Percentiles rank a stretch among this genome's conserved stretches.
phyloP scores from a whole-genome alignment of 2,329 filamentous ascomycete species.

The Fusarium piperis region DNA sequence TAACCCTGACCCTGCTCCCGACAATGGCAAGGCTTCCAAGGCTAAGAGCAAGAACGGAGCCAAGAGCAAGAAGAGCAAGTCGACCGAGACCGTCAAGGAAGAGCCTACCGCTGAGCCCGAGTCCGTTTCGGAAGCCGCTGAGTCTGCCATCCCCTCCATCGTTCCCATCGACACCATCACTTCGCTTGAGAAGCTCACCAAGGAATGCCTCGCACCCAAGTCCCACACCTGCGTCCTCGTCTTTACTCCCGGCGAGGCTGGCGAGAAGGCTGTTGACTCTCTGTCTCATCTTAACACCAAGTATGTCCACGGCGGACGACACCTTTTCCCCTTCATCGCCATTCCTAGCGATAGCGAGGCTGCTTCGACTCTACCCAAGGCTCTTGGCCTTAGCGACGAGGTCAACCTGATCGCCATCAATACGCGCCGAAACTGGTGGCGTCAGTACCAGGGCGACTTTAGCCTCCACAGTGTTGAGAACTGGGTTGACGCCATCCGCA shows the following conservation, averaged over 20 bases:
- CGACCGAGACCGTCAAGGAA: slow-evolving; percentile 45
- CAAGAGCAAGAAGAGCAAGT: slow-evolving; percentile 46
- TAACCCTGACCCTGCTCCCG: slow-evolving; percentile 75
- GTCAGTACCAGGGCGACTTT: slow-evolving; percentile 72
- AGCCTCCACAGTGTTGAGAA: slow-evolving; percentile 73
- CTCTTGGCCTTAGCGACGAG: slow-evolving; percentile 67
- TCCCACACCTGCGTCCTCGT: slow-evolving; percentile 86
- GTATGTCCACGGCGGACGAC: slow-evolving; percentile 71
- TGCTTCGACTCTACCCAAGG: slow-evolving; percentile 53
- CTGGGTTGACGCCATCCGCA: slow-evolving; percentile 91
- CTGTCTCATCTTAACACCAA: slow-evolving; percentile 82
- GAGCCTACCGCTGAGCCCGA: slow-evolving; percentile 36
- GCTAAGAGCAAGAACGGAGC: slow-evolving; percentile 52
- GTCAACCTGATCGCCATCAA: slow-evolving; percentile 85
- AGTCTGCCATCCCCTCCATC: slow-evolving; percentile 51
- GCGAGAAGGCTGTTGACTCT: slow-evolving; percentile 67
- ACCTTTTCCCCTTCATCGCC: slow-evolving; percentile 85
- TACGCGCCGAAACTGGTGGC: slow-evolving; percentile 87
- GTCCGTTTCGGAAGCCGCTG: slow-evolving; percentile 26
- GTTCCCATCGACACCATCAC: slow-evolving; percentile 74
- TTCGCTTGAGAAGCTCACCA: slow-evolving; percentile 70
- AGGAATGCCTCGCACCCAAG: slow-evolving; percentile 78
- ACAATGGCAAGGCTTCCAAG: slow-evolving; percentile 52
- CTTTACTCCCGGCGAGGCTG: slow-evolving; percentile 67
- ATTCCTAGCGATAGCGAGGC: slow-evolving; percentile 64